Evolutionary conservation across 1,284 basidiomycete species (phyloP), one percentile per base, ranked within the genome.

Genomic region (Apiotrichum sp.): DNA sequence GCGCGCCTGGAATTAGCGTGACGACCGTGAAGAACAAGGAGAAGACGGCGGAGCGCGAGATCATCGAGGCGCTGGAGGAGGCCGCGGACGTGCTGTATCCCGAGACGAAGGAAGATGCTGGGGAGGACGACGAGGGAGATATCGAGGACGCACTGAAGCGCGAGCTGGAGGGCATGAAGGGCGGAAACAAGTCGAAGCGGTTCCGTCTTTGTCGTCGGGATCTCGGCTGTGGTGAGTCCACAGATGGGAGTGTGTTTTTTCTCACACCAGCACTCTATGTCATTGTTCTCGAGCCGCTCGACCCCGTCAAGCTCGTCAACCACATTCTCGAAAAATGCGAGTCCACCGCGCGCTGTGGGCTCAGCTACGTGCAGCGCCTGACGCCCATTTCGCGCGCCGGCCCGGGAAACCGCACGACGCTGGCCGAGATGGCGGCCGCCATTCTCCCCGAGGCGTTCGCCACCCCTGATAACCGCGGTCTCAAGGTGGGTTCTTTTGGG

Each of bases 31-130:
- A 69, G 55, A 59, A 65, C 50, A 72, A 71, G 53, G 72, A 74
- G 55, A 57, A 57, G 38, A 61, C 59, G 8, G 72, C 72, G 3
- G 72, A 74, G 58, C 52, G 63, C 29, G 72, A 74, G 56, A 49
- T 74, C 33, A 59, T 74, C 33, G 64, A 73, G 7, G 64, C 63
- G 8, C 65, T 74, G 8, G 72, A 74, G 52, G 49, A 46, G n/a
- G 59, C 72, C 2, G 71, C 66, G 16, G 72, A 74, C 56, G 70
- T 67, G 55, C 57, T 74, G 22, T 73, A 74, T 49, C 71, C 70
- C 10, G 68, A 69, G 29, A 69, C 65, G 1, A 53, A 43, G 13
- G 49, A 44, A 8, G 63, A 51, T 7, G 65, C 55, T 16, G 59
- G 49, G 4, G 63, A 61, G 8, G 53, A 55, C 29, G 65, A 61